A percentile compares a stretch with the other conserved stretches of the same genome.
Conservation (phyloP, 169 alveolate species). For the Hepatocystis sp. region DNA sequence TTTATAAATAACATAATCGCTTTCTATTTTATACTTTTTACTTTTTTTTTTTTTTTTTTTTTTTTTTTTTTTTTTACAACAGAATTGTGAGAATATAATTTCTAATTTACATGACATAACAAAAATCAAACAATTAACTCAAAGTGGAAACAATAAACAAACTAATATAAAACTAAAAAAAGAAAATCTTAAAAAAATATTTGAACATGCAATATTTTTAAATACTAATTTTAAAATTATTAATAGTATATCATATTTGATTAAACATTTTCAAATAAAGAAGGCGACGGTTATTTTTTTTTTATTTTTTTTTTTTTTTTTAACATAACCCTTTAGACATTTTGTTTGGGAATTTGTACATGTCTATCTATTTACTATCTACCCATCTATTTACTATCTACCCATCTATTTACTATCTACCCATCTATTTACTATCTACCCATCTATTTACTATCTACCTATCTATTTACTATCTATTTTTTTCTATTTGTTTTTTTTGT, state of each 20-base stretch:
- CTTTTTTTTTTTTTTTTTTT: slow-evolving; percentile 24
- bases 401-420: background rate
- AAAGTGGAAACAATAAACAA: background rate
- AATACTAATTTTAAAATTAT: slow-evolving; percentile 10
- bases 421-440: background rate
- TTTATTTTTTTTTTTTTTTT: no score
- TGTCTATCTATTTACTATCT: no score
- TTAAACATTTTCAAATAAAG: slow-evolving; percentile 17
- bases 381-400: background rate
- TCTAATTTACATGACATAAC: slow-evolving; percentile 17
- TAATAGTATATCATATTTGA: slow-evolving; percentile 26
- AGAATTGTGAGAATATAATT: slow-evolving; percentile 9
- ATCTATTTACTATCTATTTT: background rate
- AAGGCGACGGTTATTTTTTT: slow-evolving; percentile 1
- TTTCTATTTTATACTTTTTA: no score
- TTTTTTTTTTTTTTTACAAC: slow-evolving; percentile 4
- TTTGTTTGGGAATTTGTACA: no score
- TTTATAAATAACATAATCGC: background rate
- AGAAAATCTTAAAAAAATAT: slow-evolving; percentile 27
- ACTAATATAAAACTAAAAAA: slow-evolving; percentile 8
- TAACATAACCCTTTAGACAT: no score
- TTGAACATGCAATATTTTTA: slow-evolving; percentile 20
- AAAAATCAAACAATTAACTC: slow-evolving; percentile 19
- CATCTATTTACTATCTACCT: background rate
- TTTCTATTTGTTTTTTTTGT: background rate